Conservation (phyloP, 192 early-diverging fungal species). For the Powellomyces hirtus region DNA sequence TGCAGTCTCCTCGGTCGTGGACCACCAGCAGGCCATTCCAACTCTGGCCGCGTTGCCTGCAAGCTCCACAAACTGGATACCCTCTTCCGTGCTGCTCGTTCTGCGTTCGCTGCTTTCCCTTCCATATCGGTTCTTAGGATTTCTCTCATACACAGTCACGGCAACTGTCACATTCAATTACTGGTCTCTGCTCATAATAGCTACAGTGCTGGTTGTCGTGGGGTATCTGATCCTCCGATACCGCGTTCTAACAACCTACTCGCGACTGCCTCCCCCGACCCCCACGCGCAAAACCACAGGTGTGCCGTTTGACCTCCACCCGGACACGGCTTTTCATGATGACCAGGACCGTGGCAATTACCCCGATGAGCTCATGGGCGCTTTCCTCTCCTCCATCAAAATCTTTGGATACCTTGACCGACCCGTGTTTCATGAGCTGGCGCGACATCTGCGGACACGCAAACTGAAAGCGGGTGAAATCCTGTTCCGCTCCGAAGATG, state of each 20-base stretch:
- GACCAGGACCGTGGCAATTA: constrained; percentile 42
- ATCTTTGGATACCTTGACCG: constrained; percentile 97
- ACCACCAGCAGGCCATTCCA: neutral
- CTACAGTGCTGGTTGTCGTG: neutral
- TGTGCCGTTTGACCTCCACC: constrained; percentile 71
- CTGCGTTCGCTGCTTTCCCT: constrained; percentile 6
- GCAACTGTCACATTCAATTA: constrained; percentile 42
- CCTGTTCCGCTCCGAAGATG: constrained; percentile 55
- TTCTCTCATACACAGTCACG: constrained; percentile 29
- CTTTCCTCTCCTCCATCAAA: constrained; percentile 74
- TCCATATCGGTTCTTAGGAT: constrained; percentile 16
- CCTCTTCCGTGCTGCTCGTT: constrained; percentile 1
- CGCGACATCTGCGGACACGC: constrained; percentile 74
- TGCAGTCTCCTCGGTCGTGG: neutral
- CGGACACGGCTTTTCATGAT: constrained; percentile 59
- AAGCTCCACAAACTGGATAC: neutral
- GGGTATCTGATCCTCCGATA: constrained; percentile 66
- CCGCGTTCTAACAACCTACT: constrained; percentile 69
- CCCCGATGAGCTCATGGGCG: constrained; percentile 74
- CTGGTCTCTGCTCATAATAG: constrained; percentile 30
- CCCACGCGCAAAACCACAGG: constrained; percentile 25
- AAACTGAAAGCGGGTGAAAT: constrained; percentile 53
- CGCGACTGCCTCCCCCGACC: constrained; percentile 56
- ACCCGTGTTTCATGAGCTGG: constrained; percentile 94
- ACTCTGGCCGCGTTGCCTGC: neutral